phyloP scores from a whole-genome alignment of 1,284 basidiomycete species.

The Athelia psychrophila region DNA sequence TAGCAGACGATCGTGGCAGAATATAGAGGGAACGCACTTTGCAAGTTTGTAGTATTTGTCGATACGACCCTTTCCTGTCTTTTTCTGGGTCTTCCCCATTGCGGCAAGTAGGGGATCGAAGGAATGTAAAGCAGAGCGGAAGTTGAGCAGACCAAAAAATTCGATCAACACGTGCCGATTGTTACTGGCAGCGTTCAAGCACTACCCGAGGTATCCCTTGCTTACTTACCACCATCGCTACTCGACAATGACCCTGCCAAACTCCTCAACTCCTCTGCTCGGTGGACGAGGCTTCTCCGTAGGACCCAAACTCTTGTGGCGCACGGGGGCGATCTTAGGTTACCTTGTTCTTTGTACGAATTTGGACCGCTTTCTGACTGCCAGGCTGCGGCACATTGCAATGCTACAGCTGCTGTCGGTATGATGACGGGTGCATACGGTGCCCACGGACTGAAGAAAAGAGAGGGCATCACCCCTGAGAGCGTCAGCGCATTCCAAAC shows the following conservation, averaged over 20 bases:
- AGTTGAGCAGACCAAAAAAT: constrained; percentile 2
- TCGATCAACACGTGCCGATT: too few relatives aligned
- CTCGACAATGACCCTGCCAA: constrained; percentile 14
- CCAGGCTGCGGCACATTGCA: background rate
- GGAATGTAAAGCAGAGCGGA: background rate
- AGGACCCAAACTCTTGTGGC: constrained; percentile 12
- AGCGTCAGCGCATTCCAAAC: constrained; percentile 59
- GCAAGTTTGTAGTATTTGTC: constrained; percentile 96
- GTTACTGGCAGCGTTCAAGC: too few relatives aligned
- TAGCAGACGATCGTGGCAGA: background rate
- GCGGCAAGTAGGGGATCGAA: background rate
- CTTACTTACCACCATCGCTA: constrained; percentile 21
- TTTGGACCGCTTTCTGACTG: constrained; percentile 5
- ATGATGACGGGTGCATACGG: constrained; percentile 70
- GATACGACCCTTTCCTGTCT: constrained; percentile 92
- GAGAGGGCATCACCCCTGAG: constrained; percentile 47
- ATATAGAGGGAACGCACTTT: constrained; percentile 53
- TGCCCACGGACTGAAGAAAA: constrained; percentile 55
- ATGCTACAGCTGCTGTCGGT: constrained; percentile 48
- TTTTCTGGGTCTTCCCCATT: constrained; percentile 83
- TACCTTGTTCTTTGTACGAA: constrained; percentile 7
- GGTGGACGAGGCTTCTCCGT: constrained; percentile 8
- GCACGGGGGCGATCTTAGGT: constrained; percentile 24
- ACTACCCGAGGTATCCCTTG: background rate
- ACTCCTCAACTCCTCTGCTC: constrained; percentile 27